phyloP scores from a whole-genome alignment of 2,329 filamentous ascomycete genomes.

The Salinomyces thailandicus region DNA sequence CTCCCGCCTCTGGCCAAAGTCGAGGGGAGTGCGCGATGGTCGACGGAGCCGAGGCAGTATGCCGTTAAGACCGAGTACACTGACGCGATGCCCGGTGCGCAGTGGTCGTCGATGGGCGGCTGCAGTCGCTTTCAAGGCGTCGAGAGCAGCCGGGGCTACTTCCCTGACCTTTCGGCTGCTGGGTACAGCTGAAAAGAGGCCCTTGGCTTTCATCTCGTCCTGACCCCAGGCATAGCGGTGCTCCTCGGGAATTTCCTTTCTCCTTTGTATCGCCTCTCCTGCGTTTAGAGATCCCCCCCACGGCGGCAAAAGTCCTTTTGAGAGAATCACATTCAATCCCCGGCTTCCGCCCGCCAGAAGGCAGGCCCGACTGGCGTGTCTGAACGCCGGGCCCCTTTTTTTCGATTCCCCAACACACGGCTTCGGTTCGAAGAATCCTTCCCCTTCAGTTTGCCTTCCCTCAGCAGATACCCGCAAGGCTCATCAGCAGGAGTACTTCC shows the following conservation, averaged over 20 bases:
- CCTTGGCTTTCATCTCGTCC: neutral
- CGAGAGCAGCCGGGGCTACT: slow-evolving; percentile 38
- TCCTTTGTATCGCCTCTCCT: neutral
- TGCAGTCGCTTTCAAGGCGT: slow-evolving; percentile 37
- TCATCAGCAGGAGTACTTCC: neutral
- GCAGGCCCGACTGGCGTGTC: neutral
- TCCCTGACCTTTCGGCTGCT: slow-evolving; percentile 31
- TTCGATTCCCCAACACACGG: too few relatives aligned
- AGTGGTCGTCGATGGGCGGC: slow-evolving; percentile 28
- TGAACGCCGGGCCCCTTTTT: neutral
- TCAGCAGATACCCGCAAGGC: neutral
- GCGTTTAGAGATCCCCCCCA: neutral
- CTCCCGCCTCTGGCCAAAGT: slow-evolving; percentile 23
- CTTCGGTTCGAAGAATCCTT: too few relatives aligned
- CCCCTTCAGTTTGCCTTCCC: neutral
- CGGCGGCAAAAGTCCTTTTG: neutral
- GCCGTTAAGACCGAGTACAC: slow-evolving; percentile 34
- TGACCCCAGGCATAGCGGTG: too few relatives aligned
- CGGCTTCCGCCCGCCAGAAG: too few relatives aligned
- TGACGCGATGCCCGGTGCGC: slow-evolving; percentile 24
- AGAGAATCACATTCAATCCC: neutral
- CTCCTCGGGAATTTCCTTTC: neutral
- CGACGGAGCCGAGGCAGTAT: slow-evolving; percentile 25
- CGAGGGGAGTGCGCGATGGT: slow-evolving; percentile 16
- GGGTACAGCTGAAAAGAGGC: slow-evolving; percentile 6